Percentiles rank a stretch among this genome's conserved stretches.
These are phyloP conservation scores for Lepraria neglecta DNA, from an alignment of 495 filamentous ascomycete species.

Conservation along the genomic window DNA sequence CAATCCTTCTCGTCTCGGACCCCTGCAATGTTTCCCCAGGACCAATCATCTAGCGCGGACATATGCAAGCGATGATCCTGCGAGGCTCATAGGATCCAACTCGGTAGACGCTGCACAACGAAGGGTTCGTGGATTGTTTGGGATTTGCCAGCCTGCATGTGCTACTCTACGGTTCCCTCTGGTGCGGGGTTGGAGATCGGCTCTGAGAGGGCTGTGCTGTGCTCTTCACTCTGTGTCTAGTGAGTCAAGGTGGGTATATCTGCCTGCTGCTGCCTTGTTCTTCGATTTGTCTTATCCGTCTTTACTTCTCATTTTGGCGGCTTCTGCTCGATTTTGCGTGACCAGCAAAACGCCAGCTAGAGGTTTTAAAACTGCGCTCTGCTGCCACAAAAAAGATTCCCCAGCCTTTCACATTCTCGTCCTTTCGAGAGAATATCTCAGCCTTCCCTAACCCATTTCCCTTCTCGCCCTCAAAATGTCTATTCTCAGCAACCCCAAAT, in stretches of 20 bases:
- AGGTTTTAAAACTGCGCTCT: not conserved
- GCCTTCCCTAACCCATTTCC: not conserved
- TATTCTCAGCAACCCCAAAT: constrained; percentile 14
- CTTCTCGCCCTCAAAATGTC: constrained; percentile 23
- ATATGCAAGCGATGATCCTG: not conserved
- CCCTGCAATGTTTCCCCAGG: no score
- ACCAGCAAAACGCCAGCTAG: not conserved
- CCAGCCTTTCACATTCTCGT: not conserved
- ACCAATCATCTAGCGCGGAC: not conserved
- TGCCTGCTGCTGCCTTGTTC: not conserved
- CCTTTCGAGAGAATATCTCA: not conserved
- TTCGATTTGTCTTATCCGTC: not conserved
- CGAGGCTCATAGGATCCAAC: not conserved
- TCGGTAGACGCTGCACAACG: not conserved
- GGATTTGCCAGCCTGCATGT: not conserved
- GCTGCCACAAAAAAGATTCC: not conserved
- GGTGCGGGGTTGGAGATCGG: not conserved
- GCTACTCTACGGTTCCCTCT: not conserved
- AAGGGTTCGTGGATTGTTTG: constrained; percentile 1
- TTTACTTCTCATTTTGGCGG: not conserved
- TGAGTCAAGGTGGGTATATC: not conserved
- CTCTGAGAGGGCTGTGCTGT: not conserved
- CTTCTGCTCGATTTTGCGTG: not conserved
- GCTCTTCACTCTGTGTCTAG: not conserved
- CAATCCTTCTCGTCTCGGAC: no score